phyloP scores from a whole-genome alignment of 2,329 filamentous ascomycete species.

The Cordyceps cateniannulata region DNA sequence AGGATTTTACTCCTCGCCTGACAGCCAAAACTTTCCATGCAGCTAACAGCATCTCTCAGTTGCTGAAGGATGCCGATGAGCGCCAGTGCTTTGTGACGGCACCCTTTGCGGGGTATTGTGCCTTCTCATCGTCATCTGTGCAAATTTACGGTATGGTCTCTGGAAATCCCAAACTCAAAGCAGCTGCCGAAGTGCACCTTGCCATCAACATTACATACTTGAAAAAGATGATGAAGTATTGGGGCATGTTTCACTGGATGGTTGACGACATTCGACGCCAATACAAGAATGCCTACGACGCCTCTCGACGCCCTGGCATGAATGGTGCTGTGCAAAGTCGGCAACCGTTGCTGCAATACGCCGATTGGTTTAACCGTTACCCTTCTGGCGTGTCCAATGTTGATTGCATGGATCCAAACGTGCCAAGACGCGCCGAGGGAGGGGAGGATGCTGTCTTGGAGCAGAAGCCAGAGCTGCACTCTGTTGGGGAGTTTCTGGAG shows the following conservation, averaged over 20 bases:
- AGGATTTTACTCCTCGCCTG: slow-evolving; percentile 69
- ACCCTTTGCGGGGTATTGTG: slow-evolving; percentile 91
- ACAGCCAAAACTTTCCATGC: slow-evolving; percentile 72
- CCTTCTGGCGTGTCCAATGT: slow-evolving; percentile 82
- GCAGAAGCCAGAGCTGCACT: slow-evolving; percentile 84
- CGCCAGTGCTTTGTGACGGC: slow-evolving; percentile 66
- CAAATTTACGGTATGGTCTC: slow-evolving; percentile 91
- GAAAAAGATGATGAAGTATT: slow-evolving; percentile 92
- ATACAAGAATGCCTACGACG: slow-evolving; percentile 78
- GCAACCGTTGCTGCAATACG: slow-evolving; percentile 80
- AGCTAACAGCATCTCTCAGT: slow-evolving; percentile 77
- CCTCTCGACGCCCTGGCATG: slow-evolving; percentile 46
- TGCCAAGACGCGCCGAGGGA: slow-evolving; percentile 62
- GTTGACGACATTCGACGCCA: slow-evolving; percentile 86
- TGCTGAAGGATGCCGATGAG: slow-evolving; percentile 74
- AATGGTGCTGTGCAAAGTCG: slow-evolving; percentile 34
- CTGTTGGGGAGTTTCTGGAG: slow-evolving; percentile 89
- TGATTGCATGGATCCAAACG: slow-evolving; percentile 73
- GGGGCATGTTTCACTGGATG: slow-evolving; percentile 98
- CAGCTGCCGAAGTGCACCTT: slow-evolving; percentile 74
- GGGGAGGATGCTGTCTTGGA: slow-evolving; percentile 84
- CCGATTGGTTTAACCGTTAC: slow-evolving; percentile 95
- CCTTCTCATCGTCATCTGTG: slow-evolving; percentile 89
- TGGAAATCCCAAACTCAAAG: slow-evolving; percentile 68
- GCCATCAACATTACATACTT: slow-evolving; percentile 85